These are phyloP conservation scores for Aureobasidium sp. DNA, from an alignment of 2,329 filamentous ascomycete genomes.

Conservation along the genomic window DNA sequence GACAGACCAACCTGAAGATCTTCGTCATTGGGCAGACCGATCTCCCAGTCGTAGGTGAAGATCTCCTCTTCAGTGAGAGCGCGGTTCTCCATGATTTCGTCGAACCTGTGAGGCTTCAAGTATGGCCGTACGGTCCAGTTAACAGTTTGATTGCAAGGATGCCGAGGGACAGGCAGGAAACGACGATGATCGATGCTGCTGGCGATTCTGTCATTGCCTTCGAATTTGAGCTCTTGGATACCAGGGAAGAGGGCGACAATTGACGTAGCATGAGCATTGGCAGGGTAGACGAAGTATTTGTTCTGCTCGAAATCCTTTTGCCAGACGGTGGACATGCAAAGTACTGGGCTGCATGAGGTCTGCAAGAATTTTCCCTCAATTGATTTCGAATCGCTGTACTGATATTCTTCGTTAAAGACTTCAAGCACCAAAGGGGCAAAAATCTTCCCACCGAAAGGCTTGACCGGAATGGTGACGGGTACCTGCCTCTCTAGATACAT, in stretches of 20 bases:
- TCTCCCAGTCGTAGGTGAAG: slow-evolving; percentile 5
- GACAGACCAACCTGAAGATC: slow-evolving; percentile 17
- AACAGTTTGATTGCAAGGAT: slow-evolving; percentile 33
- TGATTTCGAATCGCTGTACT: neutral
- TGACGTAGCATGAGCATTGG: slow-evolving; percentile 14
- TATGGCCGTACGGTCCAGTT: slow-evolving; percentile 36
- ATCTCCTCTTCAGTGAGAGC: slow-evolving; percentile 17
- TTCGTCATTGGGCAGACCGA: slow-evolving; percentile 7
- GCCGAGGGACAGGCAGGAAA: slow-evolving; percentile 38
- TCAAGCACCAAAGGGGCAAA: slow-evolving; percentile 11
- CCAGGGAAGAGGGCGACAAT: slow-evolving; percentile 35
- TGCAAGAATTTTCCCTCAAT: neutral
- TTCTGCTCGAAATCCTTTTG: slow-evolving; percentile 27
- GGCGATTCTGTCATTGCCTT: slow-evolving; percentile 40
- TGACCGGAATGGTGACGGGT: neutral
- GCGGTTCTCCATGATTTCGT: slow-evolving; percentile 23
- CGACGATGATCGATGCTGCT: slow-evolving; percentile 37
- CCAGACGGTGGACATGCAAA: slow-evolving; percentile 35
- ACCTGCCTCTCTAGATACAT: neutral
- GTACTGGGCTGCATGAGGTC: slow-evolving; percentile 25
- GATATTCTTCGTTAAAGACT: neutral
- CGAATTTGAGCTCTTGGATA: slow-evolving; percentile 38
- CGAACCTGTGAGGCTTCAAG: slow-evolving; percentile 33
- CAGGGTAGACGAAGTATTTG: neutral
- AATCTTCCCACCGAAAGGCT: slow-evolving; percentile 18